Evolutionary conservation across 2,329 filamentous ascomycete species (phyloP).

Genomic region (Calonectria ilicicola): DNA sequence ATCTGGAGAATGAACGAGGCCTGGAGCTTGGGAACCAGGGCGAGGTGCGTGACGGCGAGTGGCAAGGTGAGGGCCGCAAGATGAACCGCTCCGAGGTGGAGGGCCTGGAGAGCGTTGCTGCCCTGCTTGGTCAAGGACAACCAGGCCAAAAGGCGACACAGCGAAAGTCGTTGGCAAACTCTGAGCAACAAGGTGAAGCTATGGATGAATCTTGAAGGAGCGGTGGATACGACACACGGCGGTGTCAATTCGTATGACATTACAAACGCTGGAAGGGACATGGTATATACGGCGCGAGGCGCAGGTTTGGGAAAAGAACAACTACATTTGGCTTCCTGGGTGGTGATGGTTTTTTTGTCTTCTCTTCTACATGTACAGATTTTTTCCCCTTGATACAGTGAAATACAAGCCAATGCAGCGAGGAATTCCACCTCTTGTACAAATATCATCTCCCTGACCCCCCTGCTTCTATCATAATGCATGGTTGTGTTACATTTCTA

Average conservation of each 20-base stretch:
- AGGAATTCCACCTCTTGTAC: conserved; percentile 38
- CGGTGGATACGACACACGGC: neutral
- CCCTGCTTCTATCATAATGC: neutral
- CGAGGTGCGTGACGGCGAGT: conserved; percentile 74
- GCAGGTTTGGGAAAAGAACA: conserved; percentile 26
- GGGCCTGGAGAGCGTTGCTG: conserved; percentile 64
- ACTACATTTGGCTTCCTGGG: neutral
- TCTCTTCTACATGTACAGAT: conserved; percentile 28
- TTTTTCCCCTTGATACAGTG: conserved; percentile 15
- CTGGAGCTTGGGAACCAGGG: conserved; percentile 73
- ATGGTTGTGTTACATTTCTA: neutral
- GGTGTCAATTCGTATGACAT: neutral
- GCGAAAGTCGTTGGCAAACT: neutral
- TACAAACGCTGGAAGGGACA: neutral
- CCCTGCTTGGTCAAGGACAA: conserved; percentile 52
- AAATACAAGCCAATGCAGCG: conserved; percentile 28
- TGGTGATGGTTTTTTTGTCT: conserved; percentile 7
- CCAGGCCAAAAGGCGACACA: neutral
- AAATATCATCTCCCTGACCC: conserved; percentile 12
- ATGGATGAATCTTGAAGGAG: conserved; percentile 46
- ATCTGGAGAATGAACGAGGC: conserved; percentile 78
- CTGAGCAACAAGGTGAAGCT: conserved; percentile 29
- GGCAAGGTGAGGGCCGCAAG: conserved; percentile 67
- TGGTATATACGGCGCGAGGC: conserved; percentile 25
- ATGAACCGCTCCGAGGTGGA: conserved; percentile 67